Percentiles rank a stretch among this genome's conserved stretches.
phyloP scores from a whole-genome alignment of 202 grass and related monocot species.

The Setaria italica region DNA sequence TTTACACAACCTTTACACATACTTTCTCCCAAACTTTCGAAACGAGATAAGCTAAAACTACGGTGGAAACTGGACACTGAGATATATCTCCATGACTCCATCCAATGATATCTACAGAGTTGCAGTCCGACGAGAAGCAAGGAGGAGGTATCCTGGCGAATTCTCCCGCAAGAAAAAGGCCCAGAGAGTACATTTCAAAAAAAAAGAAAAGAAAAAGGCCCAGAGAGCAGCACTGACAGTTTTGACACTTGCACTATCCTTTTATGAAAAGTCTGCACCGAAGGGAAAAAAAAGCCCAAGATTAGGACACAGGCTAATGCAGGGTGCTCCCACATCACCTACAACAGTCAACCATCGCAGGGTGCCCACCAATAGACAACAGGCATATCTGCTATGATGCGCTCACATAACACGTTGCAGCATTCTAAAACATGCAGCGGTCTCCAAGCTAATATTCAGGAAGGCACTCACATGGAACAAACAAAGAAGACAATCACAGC shows the following conservation, averaged over 20 bases:
- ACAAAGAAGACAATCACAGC: conserved; percentile 46
- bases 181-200: too few relatives aligned
- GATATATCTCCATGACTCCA: neutral
- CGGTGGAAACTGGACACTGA: neutral
- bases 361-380: neutral
- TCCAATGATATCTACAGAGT: neutral
- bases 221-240: neutral
- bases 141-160: neutral
- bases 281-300: neutral
- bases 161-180: neutral
- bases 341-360: neutral
- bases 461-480: conserved; percentile 36
- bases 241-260: neutral
- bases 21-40: too few relatives aligned
- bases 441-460: neutral
- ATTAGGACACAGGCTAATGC: neutral
- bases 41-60: neutral
- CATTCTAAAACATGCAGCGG: neutral
- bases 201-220: neutral
- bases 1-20: neutral
- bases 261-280: neutral
- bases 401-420: neutral
- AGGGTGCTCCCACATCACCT: neutral
- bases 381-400: neutral
- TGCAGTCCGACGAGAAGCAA: neutral